Evolutionary conservation across 1,284 basidiomycete genomes (phyloP), one percentile per base, ranked within the genome.

Genomic region (Stereum hirsutum): DNA sequence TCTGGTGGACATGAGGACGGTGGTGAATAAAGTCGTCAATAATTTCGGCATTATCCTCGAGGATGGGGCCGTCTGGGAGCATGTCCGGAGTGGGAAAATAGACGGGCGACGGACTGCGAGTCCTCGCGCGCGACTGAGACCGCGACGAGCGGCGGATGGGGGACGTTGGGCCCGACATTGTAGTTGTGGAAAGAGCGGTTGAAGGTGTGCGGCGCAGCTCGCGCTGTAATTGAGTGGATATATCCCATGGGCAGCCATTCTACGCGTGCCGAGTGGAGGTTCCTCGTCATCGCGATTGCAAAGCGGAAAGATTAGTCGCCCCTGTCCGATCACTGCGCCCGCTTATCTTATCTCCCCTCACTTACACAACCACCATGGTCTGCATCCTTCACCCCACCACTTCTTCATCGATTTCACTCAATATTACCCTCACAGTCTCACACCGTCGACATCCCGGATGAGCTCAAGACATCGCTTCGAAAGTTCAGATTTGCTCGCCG

Each of bases 401-500:
- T 17, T 17, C 21, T 11, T 15, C n/a, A 8, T 23, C 4, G 15
- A 14, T 23, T 4, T 8, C 17, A 34, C 17, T 10, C 20, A n/a
- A 27, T 10, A 11, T 23, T 26, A 20, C 15, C 11, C n/a, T 26
- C 54, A 20, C 45, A 84, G 79, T 77, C 81, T 8, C 74, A 66
- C 58, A 89, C 87, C 27, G 88, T 93, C 49, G 89, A 91, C 56
- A 90, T 92, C 53, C 86, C 88, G 1, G 70, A 79, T 50, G 66
- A 70, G 37, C 74, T 93, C 59, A 86, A 85, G 60, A 75, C 82
- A 47, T 68, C 78, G 17, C 75, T 93, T 35, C 75, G 81, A 56
- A 89, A 90, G 59, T 93, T 94, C 65, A 73, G 90, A 33, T 91
- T 93, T 57, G 73, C 77, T 2, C 78, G 81, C 39, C 69, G 78